Base-by-base conservation (phyloP, 2,329 filamentous ascomycete genomes). In the Sarocladium brachiariae region DNA sequence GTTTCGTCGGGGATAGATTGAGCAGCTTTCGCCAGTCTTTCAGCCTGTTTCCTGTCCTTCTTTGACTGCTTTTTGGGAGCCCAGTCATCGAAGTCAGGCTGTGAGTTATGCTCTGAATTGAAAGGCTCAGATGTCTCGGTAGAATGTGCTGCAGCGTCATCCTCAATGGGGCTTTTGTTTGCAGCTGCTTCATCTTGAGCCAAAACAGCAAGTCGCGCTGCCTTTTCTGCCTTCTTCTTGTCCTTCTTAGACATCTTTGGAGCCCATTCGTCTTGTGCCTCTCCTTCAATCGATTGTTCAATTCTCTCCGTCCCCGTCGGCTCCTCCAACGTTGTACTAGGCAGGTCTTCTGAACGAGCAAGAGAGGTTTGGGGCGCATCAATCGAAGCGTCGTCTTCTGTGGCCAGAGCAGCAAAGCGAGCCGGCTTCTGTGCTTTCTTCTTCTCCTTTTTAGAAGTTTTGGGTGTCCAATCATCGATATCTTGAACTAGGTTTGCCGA, bases 1-100 rank as follows among this genome's bases (percentile, higher is more conserved):
- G 27, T 13, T 7, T 30, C 27, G 7, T 30, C 30, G 14, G 47
- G 13, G 16, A 48, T 23, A 5, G 50, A 43, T 16, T 55, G 56
- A 10, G 51, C 47, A 51, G 56, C 50, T 10, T 53, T 53, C 18
- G 59, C 62, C 34, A 63, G 55, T 43, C 65, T 67, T 55, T 66
- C 64, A 9, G 61, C 60, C 54, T 66, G 65, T 51, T 65, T 69
- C 55, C 65, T 68, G 38, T 69, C 60, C 51, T 68, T 65, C 52
- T 63, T 66, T 16, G 57, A 57, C 30, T 11, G 18, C 52, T 59
- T 61, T 52, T 63, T 62, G 4, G 54, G 27, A 3, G n/a, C 25
- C 47, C 49, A 53, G 16, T 53, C 50, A 3, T 57, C 54, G 19
- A 33, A 23, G n/a, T 33, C 43, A 19, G 43, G 43, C 25, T 31